Evolutionary conservation across 495 filamentous ascomycete genomes (phyloP).

Genomic region (Podospora sp.): DNA sequence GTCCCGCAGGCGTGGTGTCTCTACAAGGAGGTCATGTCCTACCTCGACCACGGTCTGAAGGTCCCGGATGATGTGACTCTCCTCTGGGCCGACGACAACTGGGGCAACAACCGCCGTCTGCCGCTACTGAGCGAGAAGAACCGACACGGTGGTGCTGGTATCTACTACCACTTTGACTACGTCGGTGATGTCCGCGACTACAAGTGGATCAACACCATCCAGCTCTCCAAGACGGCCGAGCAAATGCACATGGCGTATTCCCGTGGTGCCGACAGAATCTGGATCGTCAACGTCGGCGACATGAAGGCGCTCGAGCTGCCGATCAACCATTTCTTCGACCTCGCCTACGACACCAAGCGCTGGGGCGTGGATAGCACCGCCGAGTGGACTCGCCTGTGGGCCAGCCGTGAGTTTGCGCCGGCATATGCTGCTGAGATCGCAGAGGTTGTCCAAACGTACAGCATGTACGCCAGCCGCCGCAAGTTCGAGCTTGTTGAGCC

Average conservation of each 20-base stretch:
- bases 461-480: slow-evolving; percentile 62
- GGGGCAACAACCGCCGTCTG: slow-evolving; percentile 67
- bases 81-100: slow-evolving; percentile 78
- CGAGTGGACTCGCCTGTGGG: slow-evolving; percentile 61
- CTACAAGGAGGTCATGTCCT: slow-evolving; percentile 71
- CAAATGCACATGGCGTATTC: slow-evolving; percentile 65
- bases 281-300: slow-evolving; percentile 79
- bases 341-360: slow-evolving; percentile 63
- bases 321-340: slow-evolving; percentile 66
- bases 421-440: slow-evolving; percentile 53
- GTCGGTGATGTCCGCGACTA: slow-evolving; percentile 65
- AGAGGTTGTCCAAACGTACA: slow-evolving; percentile 61
- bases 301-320: slow-evolving; percentile 71
- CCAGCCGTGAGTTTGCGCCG: slow-evolving; percentile 61
- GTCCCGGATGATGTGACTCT: slow-evolving; percentile 75
- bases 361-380: slow-evolving; percentile 58
- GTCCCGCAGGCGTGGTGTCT: slow-evolving; percentile 74
- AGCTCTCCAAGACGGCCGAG: slow-evolving; percentile 65
- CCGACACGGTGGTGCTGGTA: slow-evolving; percentile 67
- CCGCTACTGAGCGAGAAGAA: slow-evolving; percentile 62
- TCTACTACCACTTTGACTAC: slow-evolving; percentile 79
- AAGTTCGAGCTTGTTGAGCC: slow-evolving; percentile 72
- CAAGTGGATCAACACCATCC: slow-evolving; percentile 74
- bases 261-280: slow-evolving; percentile 65
- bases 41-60: slow-evolving; percentile 64